phyloP scores from a whole-genome alignment of 768 basidiomycete genomes.

The Termitomyces sp. region DNA sequence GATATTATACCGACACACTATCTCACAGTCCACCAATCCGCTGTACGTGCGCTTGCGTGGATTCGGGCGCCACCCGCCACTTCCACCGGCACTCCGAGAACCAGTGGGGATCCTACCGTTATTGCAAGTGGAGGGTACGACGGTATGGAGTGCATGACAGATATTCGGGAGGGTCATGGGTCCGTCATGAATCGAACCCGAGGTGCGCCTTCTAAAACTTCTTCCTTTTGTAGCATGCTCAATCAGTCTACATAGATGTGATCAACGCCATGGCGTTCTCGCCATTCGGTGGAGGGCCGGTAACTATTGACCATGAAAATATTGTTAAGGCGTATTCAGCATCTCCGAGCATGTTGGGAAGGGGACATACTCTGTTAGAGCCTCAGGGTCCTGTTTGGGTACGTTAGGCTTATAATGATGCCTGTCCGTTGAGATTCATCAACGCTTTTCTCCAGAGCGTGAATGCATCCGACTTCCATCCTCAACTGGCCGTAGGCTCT shows the following conservation, averaged over 20 bases:
- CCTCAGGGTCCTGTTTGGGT: constrained; percentile 86
- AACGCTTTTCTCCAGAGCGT: constrained; percentile 46
- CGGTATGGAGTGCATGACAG: constrained; percentile 71
- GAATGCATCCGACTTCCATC: constrained; percentile 79
- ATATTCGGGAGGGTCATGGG: constrained; percentile 67
- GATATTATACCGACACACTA: constrained; percentile 68
- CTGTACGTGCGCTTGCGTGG: constrained; percentile 76
- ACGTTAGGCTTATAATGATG: constrained; percentile 18
- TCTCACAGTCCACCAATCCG: constrained; percentile 72
- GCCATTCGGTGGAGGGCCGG: constrained; percentile 60
- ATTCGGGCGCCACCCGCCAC: constrained; percentile 59
- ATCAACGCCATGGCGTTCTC: constrained; percentile 68
- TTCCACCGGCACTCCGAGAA: constrained; percentile 40
- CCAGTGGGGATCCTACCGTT: constrained; percentile 62
- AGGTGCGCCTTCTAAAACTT: constrained; percentile 40
- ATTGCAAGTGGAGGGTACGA: constrained; percentile 81
- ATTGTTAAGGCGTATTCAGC: constrained; percentile 72
- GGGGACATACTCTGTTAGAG: constrained; percentile 69
- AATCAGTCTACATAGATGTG: no score
- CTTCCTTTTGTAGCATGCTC: neutral
- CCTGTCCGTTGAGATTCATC: neutral
- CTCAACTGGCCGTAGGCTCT: constrained; percentile 77
- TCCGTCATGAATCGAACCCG: constrained; percentile 75
- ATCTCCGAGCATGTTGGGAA: constrained; percentile 68
- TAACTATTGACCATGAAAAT: constrained; percentile 84